Evolutionary conservation across 2,329 filamentous ascomycete species (phyloP).

Genomic region (Seiridium unicorne): DNA sequence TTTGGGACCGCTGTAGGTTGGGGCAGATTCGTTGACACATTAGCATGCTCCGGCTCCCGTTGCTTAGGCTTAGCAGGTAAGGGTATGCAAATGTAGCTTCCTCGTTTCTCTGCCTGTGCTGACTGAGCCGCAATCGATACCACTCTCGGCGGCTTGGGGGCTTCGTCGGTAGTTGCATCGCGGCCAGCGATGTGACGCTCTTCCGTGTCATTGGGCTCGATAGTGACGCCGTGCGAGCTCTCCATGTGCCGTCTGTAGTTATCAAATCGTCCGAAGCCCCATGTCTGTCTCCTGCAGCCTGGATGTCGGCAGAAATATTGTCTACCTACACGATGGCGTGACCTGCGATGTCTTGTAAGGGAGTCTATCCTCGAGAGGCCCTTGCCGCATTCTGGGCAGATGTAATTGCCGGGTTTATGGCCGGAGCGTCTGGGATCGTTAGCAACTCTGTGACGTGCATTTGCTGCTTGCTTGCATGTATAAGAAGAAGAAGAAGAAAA

Average conservation of each 20-base stretch:
- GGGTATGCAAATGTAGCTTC: not conserved
- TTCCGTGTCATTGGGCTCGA: not conserved
- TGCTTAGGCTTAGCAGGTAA: not conserved
- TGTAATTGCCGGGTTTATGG: not conserved
- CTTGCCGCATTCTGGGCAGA: constrained; percentile 10
- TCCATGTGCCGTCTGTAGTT: constrained; percentile 7
- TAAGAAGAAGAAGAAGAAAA: too few relatives aligned
- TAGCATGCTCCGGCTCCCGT: not conserved
- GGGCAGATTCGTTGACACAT: not conserved
- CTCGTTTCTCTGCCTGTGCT: not conserved
- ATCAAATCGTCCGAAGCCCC: constrained; percentile 8
- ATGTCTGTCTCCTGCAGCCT: not conserved
- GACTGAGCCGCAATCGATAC: not conserved
- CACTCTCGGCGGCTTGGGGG: not conserved
- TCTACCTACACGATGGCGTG: constrained; percentile 5
- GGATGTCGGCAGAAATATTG: constrained; percentile 7
- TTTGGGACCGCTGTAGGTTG: not conserved
- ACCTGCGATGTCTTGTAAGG: constrained; percentile 5
- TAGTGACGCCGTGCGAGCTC: not conserved
- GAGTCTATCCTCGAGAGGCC: constrained; percentile 4
- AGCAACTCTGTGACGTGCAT: not conserved
- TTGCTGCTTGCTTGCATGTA: not conserved
- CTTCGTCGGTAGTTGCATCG: not conserved
- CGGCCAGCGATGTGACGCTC: not conserved
- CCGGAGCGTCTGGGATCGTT: not conserved